Percentiles rank a stretch among this genome's conserved stretches.
These are phyloP conservation scores for Silene latifolia DNA, from an alignment of 148 eudicot species.

Conservation along the genomic window DNA sequence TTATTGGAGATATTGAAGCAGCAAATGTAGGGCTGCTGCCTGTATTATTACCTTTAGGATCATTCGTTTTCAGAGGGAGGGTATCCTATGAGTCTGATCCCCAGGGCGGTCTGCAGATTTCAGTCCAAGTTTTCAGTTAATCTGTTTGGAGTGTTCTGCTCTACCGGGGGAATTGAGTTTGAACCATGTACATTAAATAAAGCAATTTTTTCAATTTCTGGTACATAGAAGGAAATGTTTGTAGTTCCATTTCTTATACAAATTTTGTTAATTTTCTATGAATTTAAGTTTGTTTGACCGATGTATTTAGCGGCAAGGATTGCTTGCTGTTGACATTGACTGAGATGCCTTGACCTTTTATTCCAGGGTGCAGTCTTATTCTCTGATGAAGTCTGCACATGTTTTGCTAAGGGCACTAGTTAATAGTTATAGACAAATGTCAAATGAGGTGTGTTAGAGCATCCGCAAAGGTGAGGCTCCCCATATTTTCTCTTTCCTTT, in stretches of 20 bases:
- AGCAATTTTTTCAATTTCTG: not conserved
- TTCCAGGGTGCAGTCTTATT: not conserved
- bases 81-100: not conserved
- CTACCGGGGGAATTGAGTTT: constrained; percentile 2
- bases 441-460: no score
- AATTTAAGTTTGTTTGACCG: not conserved
- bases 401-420: not conserved
- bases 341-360: no score
- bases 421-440: no score
- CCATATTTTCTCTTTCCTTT: no score
- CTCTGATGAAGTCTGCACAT: not conserved
- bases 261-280: constrained; percentile 14
- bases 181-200: constrained; percentile 29
- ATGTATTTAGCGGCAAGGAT: not conserved
- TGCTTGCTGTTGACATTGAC: not conserved
- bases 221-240: constrained; percentile 15
- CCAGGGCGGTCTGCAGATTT: not conserved
- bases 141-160: constrained; percentile 1
- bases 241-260: constrained; percentile 16
- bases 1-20: constrained; percentile 46
- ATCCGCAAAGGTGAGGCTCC: no score
- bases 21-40: constrained; percentile 30
- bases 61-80: constrained; percentile 4
- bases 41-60: not conserved
- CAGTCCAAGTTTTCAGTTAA: constrained; percentile 6